phyloP scores from a whole-genome alignment of 164 flowering plant genomes.

The Tetrastigma voinierianum region DNA sequence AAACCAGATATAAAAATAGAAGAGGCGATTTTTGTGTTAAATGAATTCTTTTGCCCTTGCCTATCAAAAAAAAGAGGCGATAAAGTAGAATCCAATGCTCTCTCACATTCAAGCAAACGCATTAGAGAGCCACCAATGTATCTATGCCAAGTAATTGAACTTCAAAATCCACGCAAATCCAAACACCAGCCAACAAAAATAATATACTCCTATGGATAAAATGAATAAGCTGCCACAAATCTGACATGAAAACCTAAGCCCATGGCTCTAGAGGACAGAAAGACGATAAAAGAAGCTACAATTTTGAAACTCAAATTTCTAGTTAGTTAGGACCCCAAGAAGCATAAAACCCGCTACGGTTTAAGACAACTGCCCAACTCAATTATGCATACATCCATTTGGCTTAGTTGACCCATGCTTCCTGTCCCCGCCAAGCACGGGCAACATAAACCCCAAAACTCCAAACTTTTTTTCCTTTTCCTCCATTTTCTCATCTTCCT shows the following conservation, averaged over 20 bases:
- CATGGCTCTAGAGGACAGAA: neutral
- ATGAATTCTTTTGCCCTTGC: too few relatives aligned
- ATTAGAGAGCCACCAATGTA: neutral
- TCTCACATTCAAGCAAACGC: neutral
- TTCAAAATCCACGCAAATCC: neutral
- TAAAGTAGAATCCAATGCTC: neutral
- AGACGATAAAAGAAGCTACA: neutral
- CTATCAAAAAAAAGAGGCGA: too few relatives aligned
- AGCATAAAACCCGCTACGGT: neutral
- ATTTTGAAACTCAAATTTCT: neutral
- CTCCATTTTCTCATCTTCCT: slow-evolving; percentile 4
- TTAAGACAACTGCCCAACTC: neutral
- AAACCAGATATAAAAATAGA: neutral
- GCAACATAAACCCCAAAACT: neutral
- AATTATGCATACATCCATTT: neutral
- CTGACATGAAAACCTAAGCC: neutral
- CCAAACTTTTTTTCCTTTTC: neutral
- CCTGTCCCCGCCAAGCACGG: neutral
- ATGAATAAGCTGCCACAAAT: neutral
- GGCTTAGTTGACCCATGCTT: neutral
- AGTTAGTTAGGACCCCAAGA: neutral
- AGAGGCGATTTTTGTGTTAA: too few relatives aligned
- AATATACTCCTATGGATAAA: neutral
- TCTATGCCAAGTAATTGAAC: neutral
- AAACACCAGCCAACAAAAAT: neutral